Percentiles rank a stretch among this genome's conserved stretches.
Evolutionary conservation across 2,329 filamentous ascomycete species (phyloP).

Genomic region (Chlorencoelia australis): DNA sequence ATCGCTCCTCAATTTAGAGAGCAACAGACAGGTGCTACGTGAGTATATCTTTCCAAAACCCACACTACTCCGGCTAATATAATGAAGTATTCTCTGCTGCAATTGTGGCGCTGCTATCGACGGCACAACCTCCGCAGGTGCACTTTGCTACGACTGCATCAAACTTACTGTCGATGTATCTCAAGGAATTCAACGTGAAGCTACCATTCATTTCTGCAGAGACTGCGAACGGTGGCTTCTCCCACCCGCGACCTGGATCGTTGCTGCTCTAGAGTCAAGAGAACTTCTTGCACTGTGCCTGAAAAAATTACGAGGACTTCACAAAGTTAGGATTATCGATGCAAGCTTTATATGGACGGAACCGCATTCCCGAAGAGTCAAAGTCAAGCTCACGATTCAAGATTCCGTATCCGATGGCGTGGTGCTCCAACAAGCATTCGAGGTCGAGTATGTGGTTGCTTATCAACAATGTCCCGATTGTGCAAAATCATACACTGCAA

Average conservation of each 20-base stretch:
- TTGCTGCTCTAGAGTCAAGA: slow-evolving; percentile 75
- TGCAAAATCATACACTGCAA: slow-evolving; percentile 89
- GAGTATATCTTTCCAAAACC: slow-evolving; percentile 21
- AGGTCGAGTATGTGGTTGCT: slow-evolving; percentile 84
- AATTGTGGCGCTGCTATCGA: slow-evolving; percentile 96
- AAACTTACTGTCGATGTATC: slow-evolving; percentile 93
- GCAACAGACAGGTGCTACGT: slow-evolving; percentile 41
- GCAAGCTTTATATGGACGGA: slow-evolving; percentile 98
- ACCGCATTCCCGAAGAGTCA: slow-evolving; percentile 84
- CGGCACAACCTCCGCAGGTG: slow-evolving; percentile 74
- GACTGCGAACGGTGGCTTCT: slow-evolving; percentile 93
- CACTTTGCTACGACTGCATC: slow-evolving; percentile 91
- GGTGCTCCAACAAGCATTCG: slow-evolving; percentile 83
- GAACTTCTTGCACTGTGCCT: slow-evolving; percentile 89
- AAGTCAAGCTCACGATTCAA: slow-evolving; percentile 93
- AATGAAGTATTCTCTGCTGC: slow-evolving; percentile 78
- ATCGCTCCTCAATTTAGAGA: slow-evolving; percentile 31
- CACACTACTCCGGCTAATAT: slow-evolving; percentile 13
- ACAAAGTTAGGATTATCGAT: slow-evolving; percentile 89
- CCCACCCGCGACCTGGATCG: slow-evolving; percentile 77
- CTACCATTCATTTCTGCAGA: slow-evolving; percentile 78
- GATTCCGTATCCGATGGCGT: slow-evolving; percentile 52
- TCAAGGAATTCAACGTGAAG: slow-evolving; percentile 81
- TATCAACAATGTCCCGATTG: slow-evolving; percentile 94
- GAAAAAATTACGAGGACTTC: slow-evolving; percentile 73